Conservation (phyloP, 257 asterid genomes). For the Ballota nigra region DNA sequence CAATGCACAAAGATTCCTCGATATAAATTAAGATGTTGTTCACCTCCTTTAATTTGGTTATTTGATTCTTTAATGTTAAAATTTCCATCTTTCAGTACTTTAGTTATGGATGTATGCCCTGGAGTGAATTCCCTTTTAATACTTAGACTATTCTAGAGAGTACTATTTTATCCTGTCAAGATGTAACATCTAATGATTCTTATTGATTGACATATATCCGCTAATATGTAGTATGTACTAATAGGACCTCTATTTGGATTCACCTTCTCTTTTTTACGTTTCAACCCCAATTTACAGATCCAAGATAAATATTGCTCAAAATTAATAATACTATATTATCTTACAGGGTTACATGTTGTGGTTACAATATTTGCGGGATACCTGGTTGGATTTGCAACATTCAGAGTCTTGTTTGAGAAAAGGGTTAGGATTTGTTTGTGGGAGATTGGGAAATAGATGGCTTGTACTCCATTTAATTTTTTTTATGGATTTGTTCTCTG, state of each 20-base stretch:
- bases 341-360: conserved; percentile 80
- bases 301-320: conserved; percentile 4
- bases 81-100: neutral
- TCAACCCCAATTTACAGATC: neutral
- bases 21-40: neutral
- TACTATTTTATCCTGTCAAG: neutral
- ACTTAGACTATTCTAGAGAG: neutral
- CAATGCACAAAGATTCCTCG: neutral
- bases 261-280: neutral
- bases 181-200: neutral
- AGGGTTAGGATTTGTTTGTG: no score
- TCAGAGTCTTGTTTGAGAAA: conserved; percentile 87
- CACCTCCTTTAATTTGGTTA: neutral
- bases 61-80: neutral
- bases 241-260: neutral
- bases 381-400: conserved; percentile 81
- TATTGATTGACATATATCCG: no score
- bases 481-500: no score
- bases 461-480: no score
- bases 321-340: conserved; percentile 16
- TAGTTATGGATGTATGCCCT: neutral
- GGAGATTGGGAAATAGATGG: no score
- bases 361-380: conserved; percentile 86
- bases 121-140: neutral
- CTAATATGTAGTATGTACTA: neutral